Conservation (phyloP, 106 monocot species). For the Dendrobium catenatum region DNA sequence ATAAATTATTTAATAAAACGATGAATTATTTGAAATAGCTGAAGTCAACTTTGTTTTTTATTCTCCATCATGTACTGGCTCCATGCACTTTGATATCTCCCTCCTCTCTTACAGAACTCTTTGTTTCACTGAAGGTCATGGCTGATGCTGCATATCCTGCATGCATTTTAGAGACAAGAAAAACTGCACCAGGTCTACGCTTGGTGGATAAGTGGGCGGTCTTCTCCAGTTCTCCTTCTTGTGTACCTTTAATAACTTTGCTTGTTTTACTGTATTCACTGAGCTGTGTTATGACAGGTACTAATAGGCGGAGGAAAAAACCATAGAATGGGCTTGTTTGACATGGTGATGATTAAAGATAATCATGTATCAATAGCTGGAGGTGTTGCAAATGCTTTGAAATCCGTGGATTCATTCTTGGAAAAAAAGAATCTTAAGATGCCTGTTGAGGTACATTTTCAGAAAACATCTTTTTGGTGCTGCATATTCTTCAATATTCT, state of each 20-base stretch:
- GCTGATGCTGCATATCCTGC: constrained; percentile 85
- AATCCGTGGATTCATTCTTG: constrained; percentile 68
- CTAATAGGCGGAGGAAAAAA: constrained; percentile 97
- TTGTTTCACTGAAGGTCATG: constrained; percentile 60
- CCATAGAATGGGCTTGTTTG: constrained; percentile 95
- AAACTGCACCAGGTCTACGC: constrained; percentile 98
- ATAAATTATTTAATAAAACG: background rate
- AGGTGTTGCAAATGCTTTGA: constrained; percentile 75
- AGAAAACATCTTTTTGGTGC: background rate
- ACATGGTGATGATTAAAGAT: constrained; percentile 99
- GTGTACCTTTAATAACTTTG: constrained; percentile 1
- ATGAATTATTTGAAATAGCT: background rate
- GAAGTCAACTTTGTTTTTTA: background rate
- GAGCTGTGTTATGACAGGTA: constrained; percentile 33
- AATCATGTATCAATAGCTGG: constrained; percentile 96
- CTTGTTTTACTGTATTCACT: constrained; percentile 4
- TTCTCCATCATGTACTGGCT: background rate
- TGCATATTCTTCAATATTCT: background rate
- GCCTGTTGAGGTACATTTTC: constrained; percentile 66
- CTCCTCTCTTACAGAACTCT: background rate
- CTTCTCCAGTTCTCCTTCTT: constrained; percentile 26
- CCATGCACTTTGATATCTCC: background rate
- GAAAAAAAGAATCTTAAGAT: constrained; percentile 56
- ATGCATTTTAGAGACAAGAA: constrained; percentile 91
- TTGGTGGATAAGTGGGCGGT: constrained; percentile 99